These are phyloP conservation scores for Bremia lactucae DNA, from an alignment of 352 stramenopile species.

Conservation along the genomic window DNA sequence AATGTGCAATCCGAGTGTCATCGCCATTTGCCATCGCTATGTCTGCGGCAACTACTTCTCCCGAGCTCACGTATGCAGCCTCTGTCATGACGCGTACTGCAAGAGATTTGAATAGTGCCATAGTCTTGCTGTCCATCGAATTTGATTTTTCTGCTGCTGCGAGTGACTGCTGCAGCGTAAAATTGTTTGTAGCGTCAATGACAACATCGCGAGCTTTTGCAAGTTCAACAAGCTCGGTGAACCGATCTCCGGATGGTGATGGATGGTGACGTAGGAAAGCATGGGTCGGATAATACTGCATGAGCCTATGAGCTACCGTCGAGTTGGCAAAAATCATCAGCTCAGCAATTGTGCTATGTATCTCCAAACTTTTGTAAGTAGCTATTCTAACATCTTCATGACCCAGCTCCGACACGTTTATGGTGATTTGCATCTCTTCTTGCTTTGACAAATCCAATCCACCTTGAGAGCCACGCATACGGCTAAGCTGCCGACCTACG, in stretches of 20 bases:
- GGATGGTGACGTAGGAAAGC: constrained; percentile 84
- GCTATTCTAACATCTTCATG: constrained; percentile 76
- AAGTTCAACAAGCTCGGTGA: constrained; percentile 63
- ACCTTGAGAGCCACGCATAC: constrained; percentile 48
- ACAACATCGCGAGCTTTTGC: constrained; percentile 56
- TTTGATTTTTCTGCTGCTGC: constrained; percentile 40
- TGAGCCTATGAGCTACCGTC: constrained; percentile 80
- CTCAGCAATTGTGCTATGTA: constrained; percentile 89
- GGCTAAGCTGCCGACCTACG: constrained; percentile 51
- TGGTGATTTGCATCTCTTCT: constrained; percentile 77
- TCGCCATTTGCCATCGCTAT: constrained; percentile 32
- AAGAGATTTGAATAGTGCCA: constrained; percentile 88
- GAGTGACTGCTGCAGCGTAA: constrained; percentile 72
- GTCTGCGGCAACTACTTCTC: constrained; percentile 27
- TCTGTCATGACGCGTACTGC: constrained; percentile 91
- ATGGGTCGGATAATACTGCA: constrained; percentile 63
- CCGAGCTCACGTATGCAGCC: constrained; percentile 87
- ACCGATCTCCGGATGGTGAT: constrained; percentile 60
- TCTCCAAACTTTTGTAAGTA: constrained; percentile 87
- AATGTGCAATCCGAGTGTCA: constrained; percentile 68
- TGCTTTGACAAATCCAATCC: constrained; percentile 73
- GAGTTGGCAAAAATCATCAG: constrained; percentile 91
- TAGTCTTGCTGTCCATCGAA: constrained; percentile 66
- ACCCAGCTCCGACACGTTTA: constrained; percentile 60
- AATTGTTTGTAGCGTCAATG: constrained; percentile 75